These are phyloP conservation scores for Ascoidea rubescens DNA, from an alignment of 805 yeast genomes.

Conservation along the genomic window DNA sequence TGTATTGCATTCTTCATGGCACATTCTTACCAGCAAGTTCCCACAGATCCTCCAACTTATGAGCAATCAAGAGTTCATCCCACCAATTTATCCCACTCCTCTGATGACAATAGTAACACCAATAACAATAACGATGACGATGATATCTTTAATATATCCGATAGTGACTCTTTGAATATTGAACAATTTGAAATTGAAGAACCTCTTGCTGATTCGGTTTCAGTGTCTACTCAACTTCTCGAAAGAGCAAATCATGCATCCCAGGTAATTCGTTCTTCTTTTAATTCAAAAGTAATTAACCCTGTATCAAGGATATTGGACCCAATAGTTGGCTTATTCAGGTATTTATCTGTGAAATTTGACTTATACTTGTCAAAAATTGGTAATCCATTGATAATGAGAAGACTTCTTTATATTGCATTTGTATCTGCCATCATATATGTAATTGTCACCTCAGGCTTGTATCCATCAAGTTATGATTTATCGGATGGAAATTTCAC, in stretches of 20 bases:
- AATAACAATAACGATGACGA: neutral
- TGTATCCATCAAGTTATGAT: conserved; percentile 29
- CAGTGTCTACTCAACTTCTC: conserved; percentile 8
- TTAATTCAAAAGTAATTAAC: conserved; percentile 19
- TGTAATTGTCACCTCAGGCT: conserved; percentile 41
- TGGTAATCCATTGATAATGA: conserved; percentile 30
- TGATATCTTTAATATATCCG: conserved; percentile 5
- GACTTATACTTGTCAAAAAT: conserved; percentile 33
- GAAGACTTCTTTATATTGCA: conserved; percentile 59
- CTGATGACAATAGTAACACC: neutral
- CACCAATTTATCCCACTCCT: neutral
- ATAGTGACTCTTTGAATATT: conserved; percentile 9
- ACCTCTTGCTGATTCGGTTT: neutral
- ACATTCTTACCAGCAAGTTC: conserved; percentile 11
- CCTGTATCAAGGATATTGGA: conserved; percentile 31
- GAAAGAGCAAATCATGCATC: conserved; percentile 1
- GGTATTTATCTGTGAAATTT: conserved; percentile 22
- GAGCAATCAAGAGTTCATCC: conserved; percentile 4
- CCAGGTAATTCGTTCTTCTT: conserved; percentile 4
- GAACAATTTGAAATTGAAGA: conserved; percentile 34
- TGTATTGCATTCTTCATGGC: neutral
- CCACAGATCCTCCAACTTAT: conserved; percentile 20
- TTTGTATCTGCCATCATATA: conserved; percentile 47
- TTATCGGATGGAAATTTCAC: conserved; percentile 44
- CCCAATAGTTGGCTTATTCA: conserved; percentile 29